A percentile compares a stretch with the other conserved stretches of the same genome.
phyloP scores from a whole-genome alignment of 2,329 filamentous ascomycete species.

The Ampelomyces quisqualis region DNA sequence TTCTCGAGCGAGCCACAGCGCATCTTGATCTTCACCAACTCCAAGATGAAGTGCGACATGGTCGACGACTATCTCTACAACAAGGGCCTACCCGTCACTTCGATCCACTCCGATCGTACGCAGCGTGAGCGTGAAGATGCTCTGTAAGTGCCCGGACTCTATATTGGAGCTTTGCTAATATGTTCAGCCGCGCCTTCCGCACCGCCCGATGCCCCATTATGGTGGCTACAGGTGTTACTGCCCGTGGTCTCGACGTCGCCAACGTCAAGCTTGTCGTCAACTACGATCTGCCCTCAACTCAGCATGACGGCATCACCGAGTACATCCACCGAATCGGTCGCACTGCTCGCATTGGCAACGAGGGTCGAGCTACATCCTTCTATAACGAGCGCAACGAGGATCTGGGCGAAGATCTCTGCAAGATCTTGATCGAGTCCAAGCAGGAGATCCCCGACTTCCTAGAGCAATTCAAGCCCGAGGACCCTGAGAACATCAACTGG shows the following conservation, averaged over 20 bases:
- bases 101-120: conserved; percentile 83
- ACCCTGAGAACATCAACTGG: conserved; percentile 52
- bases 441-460: conserved; percentile 85
- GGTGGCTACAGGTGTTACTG: conserved; percentile 81
- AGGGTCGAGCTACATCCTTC: conserved; percentile 83
- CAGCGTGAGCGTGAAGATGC: conserved; percentile 91
- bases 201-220: conserved; percentile 73
- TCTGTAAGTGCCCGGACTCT: conserved; percentile 57
- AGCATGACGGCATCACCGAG: conserved; percentile 86
- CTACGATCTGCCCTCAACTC: conserved; percentile 74
- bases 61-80: conserved; percentile 89
- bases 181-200: conserved; percentile 69
- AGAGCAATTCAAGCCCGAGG: conserved; percentile 61
- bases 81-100: conserved; percentile 74
- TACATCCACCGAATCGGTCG: conserved; percentile 95
- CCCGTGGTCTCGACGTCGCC: conserved; percentile 84
- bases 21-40: conserved; percentile 89
- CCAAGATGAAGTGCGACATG: conserved; percentile 73
- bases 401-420: conserved; percentile 72
- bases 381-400: conserved; percentile 76
- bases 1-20: conserved; percentile 68
- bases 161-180: conserved; percentile 3
- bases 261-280: conserved; percentile 93
- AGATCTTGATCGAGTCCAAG: conserved; percentile 75
- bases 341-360: conserved; percentile 88